phyloP scores from a whole-genome alignment of 1,139 yeast species.

The Saccharomyces hybrid region DNA sequence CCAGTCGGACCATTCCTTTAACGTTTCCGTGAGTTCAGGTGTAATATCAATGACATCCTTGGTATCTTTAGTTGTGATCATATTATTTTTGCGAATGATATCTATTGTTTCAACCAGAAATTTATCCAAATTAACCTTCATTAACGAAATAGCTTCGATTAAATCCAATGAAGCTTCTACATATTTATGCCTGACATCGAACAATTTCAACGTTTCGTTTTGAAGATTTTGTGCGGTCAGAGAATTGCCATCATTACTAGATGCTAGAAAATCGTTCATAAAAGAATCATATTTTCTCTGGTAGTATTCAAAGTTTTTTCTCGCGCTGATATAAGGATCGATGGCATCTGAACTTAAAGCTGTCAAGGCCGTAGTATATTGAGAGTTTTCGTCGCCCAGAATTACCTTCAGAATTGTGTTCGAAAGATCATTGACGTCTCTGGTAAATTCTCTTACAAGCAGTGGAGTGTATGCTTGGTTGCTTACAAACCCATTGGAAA shows the following conservation, averaged over 20 bases:
- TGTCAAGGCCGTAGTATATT: conserved; percentile 15
- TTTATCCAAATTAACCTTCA: conserved; percentile 47
- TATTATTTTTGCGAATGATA: conserved; percentile 13
- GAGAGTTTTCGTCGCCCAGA: conserved; percentile 12
- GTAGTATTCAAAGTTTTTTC: conserved; percentile 50
- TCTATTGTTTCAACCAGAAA: conserved; percentile 42
- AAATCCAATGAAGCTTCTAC: conserved; percentile 57
- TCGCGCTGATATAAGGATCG: conserved; percentile 43
- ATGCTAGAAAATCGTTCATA: conserved; percentile 44
- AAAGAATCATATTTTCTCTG: conserved; percentile 65
- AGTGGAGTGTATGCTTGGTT: conserved; percentile 64
- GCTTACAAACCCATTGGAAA: conserved; percentile 57
- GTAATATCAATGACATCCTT: conserved; percentile 9
- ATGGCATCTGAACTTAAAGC: conserved; percentile 36
- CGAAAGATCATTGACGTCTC: conserved; percentile 38
- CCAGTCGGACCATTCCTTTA: conserved; percentile 31
- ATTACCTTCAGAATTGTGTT: conserved; percentile 15
- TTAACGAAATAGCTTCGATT: conserved; percentile 44
- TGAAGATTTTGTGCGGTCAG: conserved; percentile 29
- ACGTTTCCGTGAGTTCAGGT: conserved; percentile 22
- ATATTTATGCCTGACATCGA: conserved; percentile 46
- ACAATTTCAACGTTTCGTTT: conserved; percentile 59
- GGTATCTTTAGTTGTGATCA: conserved; percentile 16
- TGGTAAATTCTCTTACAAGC: conserved; percentile 49
- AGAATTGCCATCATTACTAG: conserved; percentile 48